Conservation (phyloP, 495 filamentous ascomycete genomes). For the Lophiotrema nucula region DNA sequence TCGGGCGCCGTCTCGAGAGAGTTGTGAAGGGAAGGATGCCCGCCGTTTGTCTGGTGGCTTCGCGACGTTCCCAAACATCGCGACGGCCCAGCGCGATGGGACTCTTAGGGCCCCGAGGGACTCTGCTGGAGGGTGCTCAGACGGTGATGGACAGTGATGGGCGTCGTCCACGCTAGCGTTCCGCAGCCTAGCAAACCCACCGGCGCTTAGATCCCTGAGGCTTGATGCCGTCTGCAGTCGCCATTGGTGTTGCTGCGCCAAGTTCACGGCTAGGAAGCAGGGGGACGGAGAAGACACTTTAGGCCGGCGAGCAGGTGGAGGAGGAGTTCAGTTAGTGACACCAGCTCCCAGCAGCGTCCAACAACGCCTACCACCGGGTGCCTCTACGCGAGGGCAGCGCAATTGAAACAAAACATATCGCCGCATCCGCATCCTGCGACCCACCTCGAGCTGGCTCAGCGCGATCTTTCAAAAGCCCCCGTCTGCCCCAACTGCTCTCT, state of each 20-base stretch:
- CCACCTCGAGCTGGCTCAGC: not conserved
- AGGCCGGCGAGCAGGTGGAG: not conserved
- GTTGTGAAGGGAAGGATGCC: too few species aligned
- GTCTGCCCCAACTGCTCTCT: not conserved
- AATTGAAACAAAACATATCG: slow-evolving; percentile 23
- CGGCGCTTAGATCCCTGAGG: slow-evolving; percentile 21
- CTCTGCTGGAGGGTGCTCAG: slow-evolving; percentile 4
- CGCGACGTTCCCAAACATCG: slow-evolving; percentile 4
- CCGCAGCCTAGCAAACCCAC: slow-evolving; percentile 8
- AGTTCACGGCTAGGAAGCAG: slow-evolving; percentile 12
- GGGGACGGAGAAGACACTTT: slow-evolving; percentile 8
- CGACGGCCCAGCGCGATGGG: slow-evolving; percentile 14
- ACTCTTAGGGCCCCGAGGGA: slow-evolving; percentile 7
- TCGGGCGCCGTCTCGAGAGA: too few species aligned
- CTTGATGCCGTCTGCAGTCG: slow-evolving; percentile 14
- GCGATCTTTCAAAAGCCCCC: not conserved
- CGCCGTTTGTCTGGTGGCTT: too few species aligned
- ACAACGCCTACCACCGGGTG: not conserved
- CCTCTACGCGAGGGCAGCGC: slow-evolving; percentile 1
- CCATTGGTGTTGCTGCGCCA: slow-evolving; percentile 16
- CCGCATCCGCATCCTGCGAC: not conserved
- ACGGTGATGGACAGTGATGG: slow-evolving; percentile 18
- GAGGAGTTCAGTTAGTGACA: slow-evolving; percentile 4
- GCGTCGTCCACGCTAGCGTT: not conserved
- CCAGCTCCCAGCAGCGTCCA: not conserved